Percentiles rank a stretch among this genome's conserved stretches.
Evolutionary conservation across 129 eudicot genomes (phyloP).

Genomic region (Solidago caesia): DNA sequence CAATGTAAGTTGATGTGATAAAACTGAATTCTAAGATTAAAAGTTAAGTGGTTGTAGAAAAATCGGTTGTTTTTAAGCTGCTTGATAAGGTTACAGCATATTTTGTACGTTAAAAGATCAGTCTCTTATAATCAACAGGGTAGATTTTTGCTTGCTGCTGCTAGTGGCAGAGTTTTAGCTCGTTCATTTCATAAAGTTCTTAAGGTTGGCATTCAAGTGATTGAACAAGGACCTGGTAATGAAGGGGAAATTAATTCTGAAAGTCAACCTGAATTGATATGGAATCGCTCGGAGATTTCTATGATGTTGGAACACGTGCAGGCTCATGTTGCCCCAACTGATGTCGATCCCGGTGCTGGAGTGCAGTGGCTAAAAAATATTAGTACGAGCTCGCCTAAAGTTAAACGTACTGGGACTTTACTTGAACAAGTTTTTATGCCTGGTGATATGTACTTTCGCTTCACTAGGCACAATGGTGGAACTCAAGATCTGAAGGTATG

Average conservation of each 20-base stretch:
- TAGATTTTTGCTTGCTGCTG: constrained; percentile 95
- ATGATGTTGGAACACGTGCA: constrained; percentile 95
- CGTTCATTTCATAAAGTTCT: constrained; percentile 84
- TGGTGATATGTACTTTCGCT: constrained; percentile 87
- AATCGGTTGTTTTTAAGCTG: background rate
- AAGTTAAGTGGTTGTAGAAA: background rate
- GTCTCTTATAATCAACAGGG: constrained; percentile 57
- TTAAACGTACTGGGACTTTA: constrained; percentile 89
- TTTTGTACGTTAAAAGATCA: constrained; percentile 19
- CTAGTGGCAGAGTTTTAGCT: constrained; percentile 89
- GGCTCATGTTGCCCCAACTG: constrained; percentile 99
- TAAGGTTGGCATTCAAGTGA: constrained; percentile 69
- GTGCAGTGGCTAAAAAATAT: constrained; percentile 92
- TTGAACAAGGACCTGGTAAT: constrained; percentile 58
- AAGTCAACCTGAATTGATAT: constrained; percentile 76
- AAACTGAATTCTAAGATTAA: constrained; percentile 10
- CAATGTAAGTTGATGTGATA: constrained; percentile 55
- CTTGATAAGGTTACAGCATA: constrained; percentile 3
- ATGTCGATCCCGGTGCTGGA: constrained; percentile 99
- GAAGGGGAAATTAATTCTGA: constrained; percentile 47
- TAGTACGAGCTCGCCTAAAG: constrained; percentile 86
- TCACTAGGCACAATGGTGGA: constrained; percentile 86
- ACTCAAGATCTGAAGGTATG: constrained; percentile 74
- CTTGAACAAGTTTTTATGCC: constrained; percentile 97
- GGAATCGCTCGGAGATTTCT: constrained; percentile 86